Evolutionary conservation across 805 yeast species (phyloP).

Genomic region (Saitoella complicata): DNA sequence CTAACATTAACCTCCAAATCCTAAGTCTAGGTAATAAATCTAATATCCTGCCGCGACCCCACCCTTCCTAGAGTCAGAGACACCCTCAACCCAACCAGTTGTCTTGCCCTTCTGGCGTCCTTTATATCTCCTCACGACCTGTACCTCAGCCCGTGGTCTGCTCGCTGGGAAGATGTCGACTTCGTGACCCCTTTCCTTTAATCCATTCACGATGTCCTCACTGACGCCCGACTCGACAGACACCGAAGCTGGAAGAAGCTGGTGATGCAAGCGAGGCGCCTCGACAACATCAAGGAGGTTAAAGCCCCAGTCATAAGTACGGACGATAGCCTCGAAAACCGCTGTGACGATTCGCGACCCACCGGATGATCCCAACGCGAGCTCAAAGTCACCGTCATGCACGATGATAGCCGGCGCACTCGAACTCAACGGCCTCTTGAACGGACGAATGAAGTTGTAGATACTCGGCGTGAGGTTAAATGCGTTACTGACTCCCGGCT

Average conservation of each 20-base stretch:
- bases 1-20: no score
- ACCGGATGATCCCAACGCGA: constrained; percentile 85
- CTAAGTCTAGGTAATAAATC: no score
- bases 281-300: constrained; percentile 54
- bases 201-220: constrained; percentile 6
- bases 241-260: constrained; percentile 55
- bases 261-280: constrained; percentile 78
- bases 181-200: constrained; percentile 12
- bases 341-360: constrained; percentile 78
- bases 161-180: not conserved
- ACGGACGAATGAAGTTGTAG: constrained; percentile 60
- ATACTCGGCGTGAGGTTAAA: constrained; percentile 70
- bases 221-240: constrained; percentile 43
- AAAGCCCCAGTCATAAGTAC: constrained; percentile 43
- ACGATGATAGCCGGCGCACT: constrained; percentile 60
- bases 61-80: not conserved
- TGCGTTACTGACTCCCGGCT: constrained; percentile 51
- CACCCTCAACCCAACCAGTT: not conserved
- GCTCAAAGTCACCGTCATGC: constrained; percentile 33
- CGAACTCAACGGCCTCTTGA: constrained; percentile 71
- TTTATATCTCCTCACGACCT: constrained; percentile 3
- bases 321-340: constrained; percentile 60
- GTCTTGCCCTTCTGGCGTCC: not conserved
- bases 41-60: no score
- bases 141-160: constrained; percentile 1